These are phyloP conservation scores for Xylariaceae sp. DNA, from an alignment of 2,329 filamentous ascomycete species.

Conservation along the genomic window DNA sequence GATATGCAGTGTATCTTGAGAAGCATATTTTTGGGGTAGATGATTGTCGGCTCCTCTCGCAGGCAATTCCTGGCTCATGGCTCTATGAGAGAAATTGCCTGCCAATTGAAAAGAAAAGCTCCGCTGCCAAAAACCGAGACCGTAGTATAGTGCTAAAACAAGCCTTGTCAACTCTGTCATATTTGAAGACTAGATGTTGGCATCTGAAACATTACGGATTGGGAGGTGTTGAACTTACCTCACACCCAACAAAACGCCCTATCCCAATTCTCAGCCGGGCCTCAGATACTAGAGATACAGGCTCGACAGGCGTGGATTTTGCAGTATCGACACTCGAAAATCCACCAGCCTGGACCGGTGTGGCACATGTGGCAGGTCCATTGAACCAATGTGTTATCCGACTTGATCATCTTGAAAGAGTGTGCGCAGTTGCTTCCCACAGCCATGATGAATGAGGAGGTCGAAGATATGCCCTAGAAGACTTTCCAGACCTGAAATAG, in stretches of 20 bases:
- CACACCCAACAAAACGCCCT: conserved; percentile 13
- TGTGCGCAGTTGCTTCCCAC: conserved; percentile 63
- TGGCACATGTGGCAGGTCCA: conserved; percentile 69
- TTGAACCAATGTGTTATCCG: conserved; percentile 65
- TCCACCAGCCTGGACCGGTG: conserved; percentile 67
- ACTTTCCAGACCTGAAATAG: conserved; percentile 5
- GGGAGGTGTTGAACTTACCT: conserved; percentile 19
- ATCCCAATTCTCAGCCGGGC: conserved; percentile 7
- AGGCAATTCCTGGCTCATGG: conserved; percentile 17
- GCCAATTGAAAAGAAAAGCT: conserved; percentile 17
- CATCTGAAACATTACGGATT: conserved; percentile 24
- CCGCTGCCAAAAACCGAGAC: conserved; percentile 11
- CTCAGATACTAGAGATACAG: conserved; percentile 53
- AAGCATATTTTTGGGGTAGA: conserved; percentile 17
- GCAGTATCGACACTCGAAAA: conserved; percentile 71
- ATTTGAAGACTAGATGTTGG: conserved; percentile 17
- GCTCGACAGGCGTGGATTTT: conserved; percentile 65
- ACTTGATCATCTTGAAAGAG: conserved; percentile 68
- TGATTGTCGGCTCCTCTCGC: conserved; percentile 14
- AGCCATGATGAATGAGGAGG: conserved; percentile 45
- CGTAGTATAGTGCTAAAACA: conserved; percentile 12
- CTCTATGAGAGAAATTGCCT: conserved; percentile 18
- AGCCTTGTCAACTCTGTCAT: conserved; percentile 21
- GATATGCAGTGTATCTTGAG: conserved; percentile 22
- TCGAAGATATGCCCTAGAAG: conserved; percentile 13